A percentile compares a stretch with the other conserved stretches of the same genome.
phyloP scores from a whole-genome alignment of 257 asterid species.

The Nicotiana sylvestris region DNA sequence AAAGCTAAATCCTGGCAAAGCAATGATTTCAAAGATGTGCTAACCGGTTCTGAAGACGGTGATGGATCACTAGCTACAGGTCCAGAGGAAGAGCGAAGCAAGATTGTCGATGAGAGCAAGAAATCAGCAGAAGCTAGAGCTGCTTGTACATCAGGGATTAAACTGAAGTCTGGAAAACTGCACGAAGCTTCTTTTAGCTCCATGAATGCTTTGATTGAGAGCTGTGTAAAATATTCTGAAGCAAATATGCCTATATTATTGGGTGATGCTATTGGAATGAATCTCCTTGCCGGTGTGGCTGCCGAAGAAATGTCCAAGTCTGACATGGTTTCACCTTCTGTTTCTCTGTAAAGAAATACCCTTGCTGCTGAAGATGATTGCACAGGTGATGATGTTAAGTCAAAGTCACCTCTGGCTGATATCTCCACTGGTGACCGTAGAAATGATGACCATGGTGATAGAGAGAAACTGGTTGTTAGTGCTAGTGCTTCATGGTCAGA shows the following conservation, averaged over 20 bases:
- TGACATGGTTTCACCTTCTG: conserved; percentile 45
- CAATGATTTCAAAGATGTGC: conserved; percentile 42
- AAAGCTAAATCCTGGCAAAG: conserved; percentile 43
- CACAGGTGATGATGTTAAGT: conserved; percentile 42
- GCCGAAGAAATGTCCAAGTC: conserved; percentile 74
- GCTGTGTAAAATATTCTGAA: conserved; percentile 82
- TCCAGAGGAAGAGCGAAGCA: conserved; percentile 52
- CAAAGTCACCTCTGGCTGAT: conserved; percentile 36
- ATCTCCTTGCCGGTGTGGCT: conserved; percentile 96
- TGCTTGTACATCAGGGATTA: conserved; percentile 31
- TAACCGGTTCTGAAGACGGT: conserved; percentile 47
- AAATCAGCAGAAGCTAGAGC: conserved; percentile 31
- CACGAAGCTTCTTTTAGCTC: conserved; percentile 68
- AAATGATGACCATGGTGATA: conserved; percentile 27
- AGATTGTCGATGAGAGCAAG: conserved; percentile 32
- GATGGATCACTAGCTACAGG: conserved; percentile 36
- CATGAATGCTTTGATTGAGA: conserved; percentile 91
- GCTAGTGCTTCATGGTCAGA: conserved; percentile 27
- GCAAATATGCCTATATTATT: conserved; percentile 56
- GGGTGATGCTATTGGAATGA: conserved; percentile 88
- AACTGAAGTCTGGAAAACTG: conserved; percentile 38
- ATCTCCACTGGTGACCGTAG: conserved; percentile 16
- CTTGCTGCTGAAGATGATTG: conserved; percentile 42
- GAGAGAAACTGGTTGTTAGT: conserved; percentile 28
- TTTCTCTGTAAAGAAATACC: conserved; percentile 44